These are phyloP conservation scores for Daldinia caldariorum DNA, from an alignment of 495 filamentous ascomycete genomes.

Conservation along the genomic window DNA sequence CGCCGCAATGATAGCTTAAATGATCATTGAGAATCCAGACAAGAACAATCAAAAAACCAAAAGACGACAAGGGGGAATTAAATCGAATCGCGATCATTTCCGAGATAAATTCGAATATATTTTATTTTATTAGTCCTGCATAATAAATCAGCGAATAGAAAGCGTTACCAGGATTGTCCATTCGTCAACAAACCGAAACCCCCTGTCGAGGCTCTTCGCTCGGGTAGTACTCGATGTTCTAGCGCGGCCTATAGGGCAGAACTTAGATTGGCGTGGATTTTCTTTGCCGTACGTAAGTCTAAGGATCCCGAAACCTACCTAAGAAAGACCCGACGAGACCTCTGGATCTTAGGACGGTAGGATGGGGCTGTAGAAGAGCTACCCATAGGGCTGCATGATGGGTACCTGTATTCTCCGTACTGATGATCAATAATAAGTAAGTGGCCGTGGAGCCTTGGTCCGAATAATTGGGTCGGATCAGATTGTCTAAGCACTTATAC, in stretches of 20 bases:
- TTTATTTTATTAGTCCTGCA: conserved; percentile 6
- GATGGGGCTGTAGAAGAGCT: not conserved
- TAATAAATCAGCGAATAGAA: conserved; percentile 27
- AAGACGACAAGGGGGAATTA: not conserved
- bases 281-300: conserved; percentile 19
- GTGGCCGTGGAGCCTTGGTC: conserved; percentile 6
- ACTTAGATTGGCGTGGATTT: not conserved
- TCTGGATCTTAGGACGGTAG: too few relatives aligned
- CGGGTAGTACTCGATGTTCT: conserved; percentile 19
- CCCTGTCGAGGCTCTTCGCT: conserved; percentile 35
- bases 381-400: conserved; percentile 7
- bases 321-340: too few relatives aligned
- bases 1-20: conserved; percentile 8
- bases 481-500: conserved; percentile 11
- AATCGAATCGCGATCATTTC: conserved; percentile 23
- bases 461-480: conserved; percentile 31
- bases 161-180: conserved; percentile 8
- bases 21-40: conserved; percentile 13
- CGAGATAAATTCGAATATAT: conserved; percentile 16
- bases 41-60: not conserved
- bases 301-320: conserved; percentile 6
- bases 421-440: conserved; percentile 24
- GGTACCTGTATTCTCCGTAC: not conserved
- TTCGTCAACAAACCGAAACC: conserved; percentile 18
- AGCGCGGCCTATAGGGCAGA: conserved; percentile 34